Evolutionary conservation across 352 stramenopile genomes (phyloP).

Genomic region (Pythium dissotocum): DNA sequence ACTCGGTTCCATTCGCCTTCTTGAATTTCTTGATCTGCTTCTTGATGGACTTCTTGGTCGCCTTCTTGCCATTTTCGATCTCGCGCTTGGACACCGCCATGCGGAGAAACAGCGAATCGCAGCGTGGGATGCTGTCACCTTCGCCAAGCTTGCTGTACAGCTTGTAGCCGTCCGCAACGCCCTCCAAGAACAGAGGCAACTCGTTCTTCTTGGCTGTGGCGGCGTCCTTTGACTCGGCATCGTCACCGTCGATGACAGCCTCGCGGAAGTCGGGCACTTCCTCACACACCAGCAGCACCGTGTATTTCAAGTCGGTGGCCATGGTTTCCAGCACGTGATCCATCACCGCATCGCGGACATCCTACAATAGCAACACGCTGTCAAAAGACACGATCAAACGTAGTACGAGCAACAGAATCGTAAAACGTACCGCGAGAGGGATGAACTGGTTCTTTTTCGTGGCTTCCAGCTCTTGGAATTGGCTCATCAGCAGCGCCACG

Average conservation of each 20-base stretch:
- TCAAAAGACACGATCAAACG: not conserved
- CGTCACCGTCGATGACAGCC: slow-evolving; percentile 5
- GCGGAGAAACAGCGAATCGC: slow-evolving; percentile 65
- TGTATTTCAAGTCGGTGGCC: slow-evolving; percentile 63
- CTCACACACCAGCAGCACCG: slow-evolving; percentile 71
- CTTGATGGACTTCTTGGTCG: slow-evolving; percentile 78
- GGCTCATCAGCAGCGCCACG: slow-evolving; percentile 31
- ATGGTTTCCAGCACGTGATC: slow-evolving; percentile 61
- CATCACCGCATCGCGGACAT: slow-evolving; percentile 67
- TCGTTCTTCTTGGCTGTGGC: not conserved
- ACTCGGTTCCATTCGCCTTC: slow-evolving; percentile 49
- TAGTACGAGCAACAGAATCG: not conserved
- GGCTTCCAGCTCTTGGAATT: slow-evolving; percentile 41
- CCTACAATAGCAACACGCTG: slow-evolving; percentile 24
- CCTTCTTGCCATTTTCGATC: slow-evolving; percentile 75
- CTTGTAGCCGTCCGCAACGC: slow-evolving; percentile 34
- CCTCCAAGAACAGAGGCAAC: slow-evolving; percentile 40
- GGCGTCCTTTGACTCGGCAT: not conserved
- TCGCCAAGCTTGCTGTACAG: slow-evolving; percentile 61
- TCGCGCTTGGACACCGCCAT: slow-evolving; percentile 76
- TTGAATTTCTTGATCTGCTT: slow-evolving; percentile 91
- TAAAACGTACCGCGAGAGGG: slow-evolving; percentile 46
- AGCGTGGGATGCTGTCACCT: slow-evolving; percentile 74
- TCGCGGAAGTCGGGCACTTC: slow-evolving; percentile 55
- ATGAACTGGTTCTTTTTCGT: slow-evolving; percentile 40